A percentile compares a stretch with the other conserved stretches of the same genome.
Evolutionary conservation across 2,329 filamentous ascomycete genomes (phyloP).

Genomic region (Ophiostoma ulmi): DNA sequence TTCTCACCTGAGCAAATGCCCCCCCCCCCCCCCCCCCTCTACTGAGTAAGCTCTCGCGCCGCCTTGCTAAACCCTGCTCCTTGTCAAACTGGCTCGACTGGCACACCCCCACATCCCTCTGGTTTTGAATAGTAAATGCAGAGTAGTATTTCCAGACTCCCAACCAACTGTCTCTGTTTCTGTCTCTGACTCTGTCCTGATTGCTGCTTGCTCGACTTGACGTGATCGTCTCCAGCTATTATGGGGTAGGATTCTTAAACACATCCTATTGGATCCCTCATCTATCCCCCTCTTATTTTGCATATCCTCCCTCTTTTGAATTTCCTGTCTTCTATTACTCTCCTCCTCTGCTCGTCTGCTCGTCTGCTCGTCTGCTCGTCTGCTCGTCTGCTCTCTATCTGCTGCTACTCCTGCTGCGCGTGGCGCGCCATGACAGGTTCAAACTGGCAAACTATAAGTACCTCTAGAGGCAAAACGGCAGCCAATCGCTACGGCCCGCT

Average conservation of each 20-base stretch:
- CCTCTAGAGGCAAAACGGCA: neutral
- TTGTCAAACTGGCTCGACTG: neutral
- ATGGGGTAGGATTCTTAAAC: neutral
- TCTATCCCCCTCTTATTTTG: neutral
- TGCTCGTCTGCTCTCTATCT: neutral
- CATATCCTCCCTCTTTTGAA: neutral
- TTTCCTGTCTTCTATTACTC: neutral
- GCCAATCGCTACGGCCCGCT: constrained; percentile 3
- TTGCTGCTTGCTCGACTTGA: neutral
- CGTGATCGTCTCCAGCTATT: constrained; percentile 1
- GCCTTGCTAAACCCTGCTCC: neutral
- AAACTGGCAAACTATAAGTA: neutral
- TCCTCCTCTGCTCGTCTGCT: neutral
- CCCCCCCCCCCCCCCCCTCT: neutral
- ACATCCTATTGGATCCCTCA: constrained; percentile 7
- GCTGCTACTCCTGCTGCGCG: neutral
- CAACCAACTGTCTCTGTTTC: neutral
- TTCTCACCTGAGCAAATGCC: neutral
- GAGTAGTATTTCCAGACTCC: neutral
- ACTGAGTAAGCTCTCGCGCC: neutral
- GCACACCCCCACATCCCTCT: neutral
- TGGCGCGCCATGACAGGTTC: constrained; percentile 15
- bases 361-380: neutral
- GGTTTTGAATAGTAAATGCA: neutral
- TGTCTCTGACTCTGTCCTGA: neutral